These are phyloP conservation scores for Entoloma clypeatum DNA, from an alignment of 1,284 basidiomycete species.

Conservation along the genomic window DNA sequence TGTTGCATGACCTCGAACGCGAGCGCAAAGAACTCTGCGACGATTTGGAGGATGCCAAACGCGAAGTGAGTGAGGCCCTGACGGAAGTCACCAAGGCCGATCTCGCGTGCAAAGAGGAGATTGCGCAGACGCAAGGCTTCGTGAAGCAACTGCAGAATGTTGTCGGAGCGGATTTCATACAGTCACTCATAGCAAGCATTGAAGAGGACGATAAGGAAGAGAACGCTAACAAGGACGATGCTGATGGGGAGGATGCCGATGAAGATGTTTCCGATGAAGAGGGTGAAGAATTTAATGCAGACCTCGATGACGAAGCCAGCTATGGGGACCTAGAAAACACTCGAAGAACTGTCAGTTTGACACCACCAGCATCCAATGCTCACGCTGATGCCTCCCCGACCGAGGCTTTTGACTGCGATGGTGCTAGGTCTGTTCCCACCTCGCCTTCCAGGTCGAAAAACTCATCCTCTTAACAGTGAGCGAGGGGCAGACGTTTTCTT, in stretches of 20 bases:
- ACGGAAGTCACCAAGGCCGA: background rate
- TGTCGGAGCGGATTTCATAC: background rate
- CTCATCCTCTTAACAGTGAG: too few relatives aligned
- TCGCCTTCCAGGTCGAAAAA: too few relatives aligned
- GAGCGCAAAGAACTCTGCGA: background rate
- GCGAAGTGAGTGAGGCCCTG: background rate
- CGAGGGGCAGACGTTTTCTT: too few relatives aligned
- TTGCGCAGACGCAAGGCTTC: background rate
- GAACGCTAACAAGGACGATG: constrained; percentile 1
- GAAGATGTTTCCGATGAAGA: background rate
- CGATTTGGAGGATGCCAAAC: constrained; percentile 1
- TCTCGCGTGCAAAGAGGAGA: background rate
- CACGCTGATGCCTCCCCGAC: too few relatives aligned
- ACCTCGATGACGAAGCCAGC: too few relatives aligned
- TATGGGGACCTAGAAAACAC: too few relatives aligned
- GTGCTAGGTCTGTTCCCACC: too few relatives aligned
- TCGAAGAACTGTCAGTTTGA: too few relatives aligned
- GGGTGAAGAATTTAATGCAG: too few relatives aligned
- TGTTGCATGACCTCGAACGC: constrained; percentile 1
- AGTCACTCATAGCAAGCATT: background rate
- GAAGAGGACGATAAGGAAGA: background rate
- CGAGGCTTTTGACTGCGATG: too few relatives aligned
- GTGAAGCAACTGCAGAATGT: background rate
- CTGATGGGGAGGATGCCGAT: background rate
- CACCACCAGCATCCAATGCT: too few relatives aligned